Base-by-base conservation (phyloP, 2,329 filamentous ascomycete species). In the Fusarium sp. region DNA sequence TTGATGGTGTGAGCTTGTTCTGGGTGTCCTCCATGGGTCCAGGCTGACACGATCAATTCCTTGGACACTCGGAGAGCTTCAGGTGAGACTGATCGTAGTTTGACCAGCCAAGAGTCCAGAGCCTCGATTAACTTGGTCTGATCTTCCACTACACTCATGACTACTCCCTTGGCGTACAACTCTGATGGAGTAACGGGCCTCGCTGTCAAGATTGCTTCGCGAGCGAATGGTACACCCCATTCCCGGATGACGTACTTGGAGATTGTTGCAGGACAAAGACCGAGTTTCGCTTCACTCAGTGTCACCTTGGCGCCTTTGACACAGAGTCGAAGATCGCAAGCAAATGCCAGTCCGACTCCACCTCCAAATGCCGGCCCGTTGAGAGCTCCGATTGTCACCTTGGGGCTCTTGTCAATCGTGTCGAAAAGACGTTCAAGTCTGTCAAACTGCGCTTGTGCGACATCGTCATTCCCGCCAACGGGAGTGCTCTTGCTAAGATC, bases 291-390 rank as follows among this genome's bases (percentile, higher is more conserved):
- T 57, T 86, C 84, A 68, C 80, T 85, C 6, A 86, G 75, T 1
- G 79, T 84, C 14, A 81, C 72, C 3, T 50, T 73, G 7, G 78
- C 77, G 3, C 37, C 43, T 9, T 54, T 52, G 14, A 52, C 63
- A 31, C 62, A 71, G 9, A 83, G 64, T 6, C 84, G 79, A 13
- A 86, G 74, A 64, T 86, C 84, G 71, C 84, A 86, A 2, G 80
- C 79, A 71, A 85, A 85, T 1, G 83, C 83, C 0, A 87, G 76
- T 0, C 85, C 85, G 2, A 86, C 83, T 0, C 85, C 85, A 2
- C 84, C 85, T 2, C 84, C 85, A 64, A 84, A 85, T 4, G 81
- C 81, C 4, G 85, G 83, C 0, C 85, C 85, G 37, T 86, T 84
- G 31, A 86, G 68, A 5, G 72, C 78, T 1, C 84, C 84, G 39